Percentiles rank a stretch among this genome's conserved stretches.
phyloP scores from a whole-genome alignment of 1,284 basidiomycete species.

The Baeospora myosura region DNA sequence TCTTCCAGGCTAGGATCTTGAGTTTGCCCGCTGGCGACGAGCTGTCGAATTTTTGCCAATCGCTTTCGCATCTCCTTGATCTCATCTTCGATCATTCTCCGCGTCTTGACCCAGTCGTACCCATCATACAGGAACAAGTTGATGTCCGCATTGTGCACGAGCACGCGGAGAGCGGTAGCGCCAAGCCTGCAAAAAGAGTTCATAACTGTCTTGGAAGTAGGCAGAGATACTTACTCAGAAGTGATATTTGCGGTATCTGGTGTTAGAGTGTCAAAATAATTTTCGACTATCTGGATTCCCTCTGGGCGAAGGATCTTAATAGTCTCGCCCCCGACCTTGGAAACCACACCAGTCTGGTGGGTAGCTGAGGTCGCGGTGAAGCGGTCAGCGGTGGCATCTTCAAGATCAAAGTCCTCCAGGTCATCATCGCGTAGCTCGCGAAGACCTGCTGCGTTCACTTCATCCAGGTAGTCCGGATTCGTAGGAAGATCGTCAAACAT shows the following conservation, averaged over 20 bases:
- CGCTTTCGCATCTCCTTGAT: slow-evolving; percentile 81
- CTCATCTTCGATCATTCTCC: slow-evolving; percentile 82
- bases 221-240: slow-evolving; percentile 35
- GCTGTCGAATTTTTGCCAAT: slow-evolving; percentile 86
- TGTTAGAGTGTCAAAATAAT: slow-evolving; percentile 66
- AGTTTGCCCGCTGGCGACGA: slow-evolving; percentile 87
- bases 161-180: slow-evolving; percentile 45
- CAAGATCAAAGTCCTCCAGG: slow-evolving; percentile 54
- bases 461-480: slow-evolving; percentile 83
- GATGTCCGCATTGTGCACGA: slow-evolving; percentile 55
- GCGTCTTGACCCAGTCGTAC: slow-evolving; percentile 88
- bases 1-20: slow-evolving; percentile 80
- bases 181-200: slow-evolving; percentile 28
- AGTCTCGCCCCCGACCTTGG: slow-evolving; percentile 75
- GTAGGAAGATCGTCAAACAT: slow-evolving; percentile 87
- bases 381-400: slow-evolving; percentile 29
- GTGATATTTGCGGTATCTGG: slow-evolving; percentile 41
- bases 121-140: slow-evolving; percentile 80
- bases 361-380: slow-evolving; percentile 18
- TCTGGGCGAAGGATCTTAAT: slow-evolving; percentile 66
- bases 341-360: slow-evolving; percentile 42
- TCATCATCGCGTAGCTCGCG: slow-evolving; percentile 67
- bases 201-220: neutral
- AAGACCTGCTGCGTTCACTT: slow-evolving; percentile 67
- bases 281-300: slow-evolving; percentile 55